A percentile compares a stretch with the other conserved stretches of the same genome.
These are phyloP conservation scores for Diddensiella caesifluorescens DNA, from an alignment of 805 yeast genomes.

Conservation along the genomic window DNA sequence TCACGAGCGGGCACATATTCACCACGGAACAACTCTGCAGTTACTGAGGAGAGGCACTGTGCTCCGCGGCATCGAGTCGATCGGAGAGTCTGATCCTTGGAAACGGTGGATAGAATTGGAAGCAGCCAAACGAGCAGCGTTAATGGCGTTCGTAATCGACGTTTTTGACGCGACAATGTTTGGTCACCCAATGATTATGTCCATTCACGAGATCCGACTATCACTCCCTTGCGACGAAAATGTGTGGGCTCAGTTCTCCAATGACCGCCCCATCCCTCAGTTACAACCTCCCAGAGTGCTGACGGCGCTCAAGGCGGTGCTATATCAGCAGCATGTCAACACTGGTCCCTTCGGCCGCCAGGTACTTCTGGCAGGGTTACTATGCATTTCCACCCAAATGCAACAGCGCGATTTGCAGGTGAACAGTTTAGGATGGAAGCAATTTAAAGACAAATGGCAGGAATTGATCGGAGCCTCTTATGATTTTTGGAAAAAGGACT, in stretches of 20 bases:
- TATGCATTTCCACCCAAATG: neutral
- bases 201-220: neutral
- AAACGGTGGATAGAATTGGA: neutral
- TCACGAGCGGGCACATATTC: constrained; percentile 80
- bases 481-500: too few species aligned
- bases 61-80: constrained; percentile 30
- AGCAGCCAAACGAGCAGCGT: neutral
- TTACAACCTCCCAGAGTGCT: neutral
- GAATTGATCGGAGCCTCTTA: too few species aligned
- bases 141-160: neutral
- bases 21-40: constrained; percentile 83
- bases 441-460: too few species aligned
- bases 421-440: too few species aligned
- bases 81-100: neutral
- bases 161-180: neutral
- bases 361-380: neutral
- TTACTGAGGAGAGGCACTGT: constrained; percentile 68
- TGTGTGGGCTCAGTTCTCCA: neutral
- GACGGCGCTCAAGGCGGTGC: neutral
- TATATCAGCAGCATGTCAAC: neutral
- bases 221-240: constrained; percentile 1
- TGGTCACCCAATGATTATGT: neutral
- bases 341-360: neutral
- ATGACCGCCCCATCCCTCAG: neutral
- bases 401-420: neutral